Percentiles rank a stretch among this genome's conserved stretches.
Conservation (phyloP, 2,329 filamentous ascomycete species). For the Fusarium xyrophilum region DNA sequence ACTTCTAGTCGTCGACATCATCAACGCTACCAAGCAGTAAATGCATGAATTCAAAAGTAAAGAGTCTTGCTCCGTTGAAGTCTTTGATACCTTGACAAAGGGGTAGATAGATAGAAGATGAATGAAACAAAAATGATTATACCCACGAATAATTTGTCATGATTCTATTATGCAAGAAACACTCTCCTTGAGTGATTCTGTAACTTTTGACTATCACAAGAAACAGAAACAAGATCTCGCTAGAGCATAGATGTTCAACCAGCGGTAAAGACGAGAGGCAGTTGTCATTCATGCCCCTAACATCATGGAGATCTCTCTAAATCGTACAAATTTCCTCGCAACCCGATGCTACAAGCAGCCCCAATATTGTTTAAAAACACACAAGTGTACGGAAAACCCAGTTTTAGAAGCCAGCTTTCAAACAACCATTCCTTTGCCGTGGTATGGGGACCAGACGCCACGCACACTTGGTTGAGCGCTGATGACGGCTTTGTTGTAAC, state of each 20-base stretch:
- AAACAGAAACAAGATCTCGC: background rate
- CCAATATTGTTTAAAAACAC: slow-evolving; percentile 39
- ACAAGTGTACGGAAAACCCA: slow-evolving; percentile 38
- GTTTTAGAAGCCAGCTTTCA: slow-evolving; percentile 42
- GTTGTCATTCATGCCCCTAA: slow-evolving; percentile 23
- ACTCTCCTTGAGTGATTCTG: background rate
- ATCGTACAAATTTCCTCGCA: slow-evolving; percentile 41
- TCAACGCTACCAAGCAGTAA: slow-evolving; percentile 62
- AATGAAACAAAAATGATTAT: slow-evolving; percentile 38
- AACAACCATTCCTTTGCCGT: slow-evolving; percentile 64
- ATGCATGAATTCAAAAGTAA: slow-evolving; percentile 30
- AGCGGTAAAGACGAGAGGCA: slow-evolving; percentile 1
- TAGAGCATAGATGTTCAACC: background rate
- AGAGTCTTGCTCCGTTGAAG: slow-evolving; percentile 15
- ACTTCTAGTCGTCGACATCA: slow-evolving; percentile 62
- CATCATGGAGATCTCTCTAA: slow-evolving; percentile 35
- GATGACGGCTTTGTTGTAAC: slow-evolving; percentile 67
- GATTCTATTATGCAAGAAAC: background rate
- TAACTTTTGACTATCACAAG: background rate
- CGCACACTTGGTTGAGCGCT: slow-evolving; percentile 71
- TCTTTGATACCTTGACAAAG: slow-evolving; percentile 11
- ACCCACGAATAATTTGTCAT: slow-evolving; percentile 20
- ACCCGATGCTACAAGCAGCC: slow-evolving; percentile 41
- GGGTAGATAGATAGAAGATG: slow-evolving; percentile 35
- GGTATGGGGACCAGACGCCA: slow-evolving; percentile 75